phyloP scores from a whole-genome alignment of 176 grass and related monocot genomes.

The Metroxylon sagu region DNA sequence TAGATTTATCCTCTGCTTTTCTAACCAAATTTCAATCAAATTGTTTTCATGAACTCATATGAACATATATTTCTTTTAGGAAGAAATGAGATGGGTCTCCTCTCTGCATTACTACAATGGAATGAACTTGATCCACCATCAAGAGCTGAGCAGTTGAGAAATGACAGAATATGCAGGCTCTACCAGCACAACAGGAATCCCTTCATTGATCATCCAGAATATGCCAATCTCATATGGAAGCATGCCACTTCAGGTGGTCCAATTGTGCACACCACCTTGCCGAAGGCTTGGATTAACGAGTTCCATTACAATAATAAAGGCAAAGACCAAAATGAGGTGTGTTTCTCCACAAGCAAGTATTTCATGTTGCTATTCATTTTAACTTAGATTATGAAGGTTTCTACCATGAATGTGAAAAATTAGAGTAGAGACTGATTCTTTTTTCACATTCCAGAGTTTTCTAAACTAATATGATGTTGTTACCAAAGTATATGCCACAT shows the following conservation, averaged over 20 bases:
- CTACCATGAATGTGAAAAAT: too few relatives aligned
- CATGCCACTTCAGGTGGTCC: slow-evolving; percentile 15
- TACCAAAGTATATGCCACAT: too few relatives aligned
- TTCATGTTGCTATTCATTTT: not conserved
- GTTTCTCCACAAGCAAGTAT: not conserved
- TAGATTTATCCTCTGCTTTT: too few relatives aligned
- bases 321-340: slow-evolving; percentile 33
- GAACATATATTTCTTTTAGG: slow-evolving; percentile 26
- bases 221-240: slow-evolving; percentile 57
- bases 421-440: too few relatives aligned
- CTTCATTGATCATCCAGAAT: slow-evolving; percentile 71
- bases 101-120: slow-evolving; percentile 54
- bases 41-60: not conserved
- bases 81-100: slow-evolving; percentile 57
- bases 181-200: slow-evolving; percentile 83
- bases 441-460: too few relatives aligned
- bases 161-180: slow-evolving; percentile 48
- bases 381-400: too few relatives aligned
- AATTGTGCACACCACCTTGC: not conserved
- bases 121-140: slow-evolving; percentile 70
- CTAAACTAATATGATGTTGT: too few relatives aligned
- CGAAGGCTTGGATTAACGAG: slow-evolving; percentile 31
- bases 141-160: slow-evolving; percentile 45
- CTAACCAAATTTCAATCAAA: not conserved
- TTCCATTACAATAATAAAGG: slow-evolving; percentile 35